A percentile compares a stretch with the other conserved stretches of the same genome.
These are phyloP conservation scores for Coix lacrymajobi DNA, from an alignment of 176 grass and related monocot genomes.

Conservation along the genomic window DNA sequence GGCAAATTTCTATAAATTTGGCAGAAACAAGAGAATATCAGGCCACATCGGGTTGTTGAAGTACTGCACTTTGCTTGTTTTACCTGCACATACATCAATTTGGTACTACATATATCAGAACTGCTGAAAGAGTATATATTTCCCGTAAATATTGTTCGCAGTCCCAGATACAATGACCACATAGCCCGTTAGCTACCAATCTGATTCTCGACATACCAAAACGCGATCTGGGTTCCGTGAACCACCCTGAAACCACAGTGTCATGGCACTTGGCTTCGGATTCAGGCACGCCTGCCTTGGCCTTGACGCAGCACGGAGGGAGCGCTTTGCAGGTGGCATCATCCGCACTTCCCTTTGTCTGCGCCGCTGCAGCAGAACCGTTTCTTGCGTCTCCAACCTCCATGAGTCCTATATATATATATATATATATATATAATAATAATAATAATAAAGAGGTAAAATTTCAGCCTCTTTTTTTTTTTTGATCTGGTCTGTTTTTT, in stretches of 20 bases:
- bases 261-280: constrained; percentile 68
- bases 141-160: neutral
- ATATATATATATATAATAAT: no score
- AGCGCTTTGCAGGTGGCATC: constrained; percentile 29
- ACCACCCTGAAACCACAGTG: constrained; percentile 82
- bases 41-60: constrained; percentile 99
- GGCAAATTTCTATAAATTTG: neutral
- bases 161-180: neutral
- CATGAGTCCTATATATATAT: constrained; percentile 60
- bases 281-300: constrained; percentile 45
- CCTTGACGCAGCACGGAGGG: constrained; percentile 85
- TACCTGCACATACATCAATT: constrained; percentile 39
- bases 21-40: constrained; percentile 37
- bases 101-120: neutral
- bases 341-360: constrained; percentile 53
- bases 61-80: constrained; percentile 58
- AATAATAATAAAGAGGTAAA: no score
- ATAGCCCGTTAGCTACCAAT: neutral
- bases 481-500: no score
- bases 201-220: neutral
- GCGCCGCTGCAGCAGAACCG: constrained; percentile 34
- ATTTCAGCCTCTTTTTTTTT: no score
- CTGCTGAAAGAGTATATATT: neutral
- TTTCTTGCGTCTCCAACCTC: constrained; percentile 64
- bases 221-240: constrained; percentile 40